A percentile compares a stretch with the other conserved stretches of the same genome.
phyloP scores from a whole-genome alignment of 2,329 filamentous ascomycete species.

The Stenocarpella maydis region DNA sequence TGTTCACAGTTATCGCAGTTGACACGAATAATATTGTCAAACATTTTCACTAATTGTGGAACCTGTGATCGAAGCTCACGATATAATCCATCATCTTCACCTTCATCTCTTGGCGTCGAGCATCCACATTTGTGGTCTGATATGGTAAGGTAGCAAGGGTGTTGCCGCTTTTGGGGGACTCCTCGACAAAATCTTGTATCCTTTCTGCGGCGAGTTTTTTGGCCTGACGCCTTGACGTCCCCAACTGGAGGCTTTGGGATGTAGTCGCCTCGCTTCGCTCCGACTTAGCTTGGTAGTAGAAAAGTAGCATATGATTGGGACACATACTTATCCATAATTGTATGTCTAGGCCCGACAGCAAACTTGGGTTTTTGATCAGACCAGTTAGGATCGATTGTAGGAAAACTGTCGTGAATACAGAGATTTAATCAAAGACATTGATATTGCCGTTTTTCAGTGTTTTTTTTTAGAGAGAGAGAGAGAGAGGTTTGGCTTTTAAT shows the following conservation, averaged over 20 bases:
- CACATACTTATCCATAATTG: not conserved
- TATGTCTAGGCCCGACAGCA: not conserved
- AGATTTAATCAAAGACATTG: not conserved
- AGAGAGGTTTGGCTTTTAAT: not conserved
- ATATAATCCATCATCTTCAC: conserved; percentile 18
- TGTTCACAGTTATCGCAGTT: no score
- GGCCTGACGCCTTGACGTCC: not conserved
- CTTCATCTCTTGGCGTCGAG: conserved; percentile 10
- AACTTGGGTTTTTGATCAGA: not conserved
- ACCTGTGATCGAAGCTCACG: not conserved
- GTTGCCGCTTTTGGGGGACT: conserved; percentile 2
- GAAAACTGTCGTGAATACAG: not conserved
- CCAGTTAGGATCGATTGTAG: no score
- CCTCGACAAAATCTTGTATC: not conserved
- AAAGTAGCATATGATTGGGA: not conserved
- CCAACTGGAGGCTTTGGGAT: not conserved
- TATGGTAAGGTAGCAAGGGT: not conserved
- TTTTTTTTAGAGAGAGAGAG: no score
- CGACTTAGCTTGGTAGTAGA: not conserved
- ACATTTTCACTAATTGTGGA: not conserved
- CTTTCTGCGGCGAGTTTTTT: not conserved
- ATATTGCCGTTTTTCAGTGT: no score
- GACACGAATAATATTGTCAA: not conserved
- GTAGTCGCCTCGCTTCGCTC: not conserved
- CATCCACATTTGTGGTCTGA: conserved; percentile 12